Evolutionary conservation across 495 filamentous ascomycete genomes (phyloP), one percentile per base, ranked within the genome.

Genomic region (Lentithecium fluviatile): DNA sequence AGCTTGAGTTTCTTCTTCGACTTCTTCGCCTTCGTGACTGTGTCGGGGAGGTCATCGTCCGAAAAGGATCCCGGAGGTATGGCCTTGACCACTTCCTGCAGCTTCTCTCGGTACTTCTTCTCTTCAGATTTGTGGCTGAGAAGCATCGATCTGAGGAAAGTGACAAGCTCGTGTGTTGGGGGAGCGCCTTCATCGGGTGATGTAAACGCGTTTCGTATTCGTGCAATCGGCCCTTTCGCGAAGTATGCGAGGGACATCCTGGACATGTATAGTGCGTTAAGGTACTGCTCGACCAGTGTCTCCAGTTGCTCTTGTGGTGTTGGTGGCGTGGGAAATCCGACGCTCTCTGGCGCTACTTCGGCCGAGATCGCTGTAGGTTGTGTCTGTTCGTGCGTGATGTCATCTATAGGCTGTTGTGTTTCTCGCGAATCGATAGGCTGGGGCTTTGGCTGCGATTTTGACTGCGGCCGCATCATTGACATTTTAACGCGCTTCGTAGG

Each of bases 191-290:
- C 78, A 15, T 82, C 78, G 24, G 83, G 77, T 24, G 82, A 73
- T 64, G 88, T 83, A 61, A 95, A 90, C 34, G 84, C 83, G 47
- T 85, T 86, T 53, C 94, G 82, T 20, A 89, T 90, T 67, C 91
- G 83, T n/a, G 95, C 88, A 20, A 97, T 78, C 3, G 94, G 91
- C 1, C 94, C 94, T 78, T 98, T 98, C 19, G 93, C 89, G 77
- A 97, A 98, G 71, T 96, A 98, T 63, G 93, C 95, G 66, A 97
- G 75, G 12, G 94, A 94, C 21, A 90, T 88, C 85, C 91, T 94
- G 6, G 94, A 94, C 42, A 90, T 78, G 75, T 97, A 97, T n/a
- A 97, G 78, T 17, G 88, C 84, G 46, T 97, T 88, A 45, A 90
- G 73, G 75, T 97, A 97, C 62, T 96, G 90, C 25, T 76, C 80